These are phyloP conservation scores for Blastomyces emzantsi DNA, from an alignment of 2,329 filamentous ascomycete genomes.

Conservation along the genomic window DNA sequence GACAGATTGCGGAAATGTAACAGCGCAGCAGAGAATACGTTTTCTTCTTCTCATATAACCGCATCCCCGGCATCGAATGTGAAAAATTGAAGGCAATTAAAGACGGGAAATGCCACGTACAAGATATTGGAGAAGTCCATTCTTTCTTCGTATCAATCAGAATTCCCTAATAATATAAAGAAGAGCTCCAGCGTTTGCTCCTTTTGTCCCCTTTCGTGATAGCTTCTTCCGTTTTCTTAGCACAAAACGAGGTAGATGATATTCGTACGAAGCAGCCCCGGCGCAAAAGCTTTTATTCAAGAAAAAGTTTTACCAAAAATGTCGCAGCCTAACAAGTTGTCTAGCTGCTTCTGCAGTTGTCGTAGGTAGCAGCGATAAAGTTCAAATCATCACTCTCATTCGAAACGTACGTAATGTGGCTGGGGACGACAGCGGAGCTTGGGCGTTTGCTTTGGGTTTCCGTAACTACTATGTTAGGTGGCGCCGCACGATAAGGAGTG, in stretches of 20 bases:
- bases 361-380: not conserved
- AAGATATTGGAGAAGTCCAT: slow-evolving; percentile 17
- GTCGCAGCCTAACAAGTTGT: slow-evolving; percentile 3
- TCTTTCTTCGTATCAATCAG: slow-evolving; percentile 4
- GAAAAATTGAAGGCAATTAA: not conserved
- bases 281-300: not conserved
- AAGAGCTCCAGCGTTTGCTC: not conserved
- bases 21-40: no score
- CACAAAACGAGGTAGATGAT: not conserved
- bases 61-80: no score
- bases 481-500: not conserved
- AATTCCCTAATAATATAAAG: not conserved
- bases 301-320: not conserved
- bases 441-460: not conserved
- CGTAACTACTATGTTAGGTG: not conserved
- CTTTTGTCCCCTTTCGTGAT: not conserved
- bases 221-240: not conserved
- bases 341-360: not conserved
- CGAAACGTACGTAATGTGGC: not conserved
- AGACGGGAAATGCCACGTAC: slow-evolving; percentile 9
- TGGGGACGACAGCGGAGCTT: not conserved
- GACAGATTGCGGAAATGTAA: no score
- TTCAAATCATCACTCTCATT: not conserved
- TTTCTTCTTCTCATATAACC: no score
- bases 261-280: not conserved